A percentile compares a stretch with the other conserved stretches of the same genome.
These are phyloP conservation scores for Populus hybrid DNA, from an alignment of 441 rosid species.

Conservation along the genomic window DNA sequence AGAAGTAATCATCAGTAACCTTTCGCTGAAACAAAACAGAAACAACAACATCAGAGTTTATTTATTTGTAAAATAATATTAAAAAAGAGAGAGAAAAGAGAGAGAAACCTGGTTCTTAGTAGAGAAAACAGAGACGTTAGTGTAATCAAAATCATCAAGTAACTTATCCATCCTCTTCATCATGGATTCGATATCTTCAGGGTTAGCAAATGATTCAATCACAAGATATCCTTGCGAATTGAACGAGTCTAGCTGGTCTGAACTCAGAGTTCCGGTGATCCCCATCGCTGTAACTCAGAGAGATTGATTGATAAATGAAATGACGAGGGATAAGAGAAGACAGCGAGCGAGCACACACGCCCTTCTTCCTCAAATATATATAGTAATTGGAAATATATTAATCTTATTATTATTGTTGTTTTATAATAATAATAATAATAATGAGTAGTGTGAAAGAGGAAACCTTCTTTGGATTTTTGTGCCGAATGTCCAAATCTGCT, in stretches of 20 bases:
- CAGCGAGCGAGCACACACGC: neutral
- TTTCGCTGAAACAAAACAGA: constrained; percentile 32
- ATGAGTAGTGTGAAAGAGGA: neutral
- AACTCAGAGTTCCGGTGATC: constrained; percentile 43
- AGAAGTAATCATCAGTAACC: constrained; percentile 73
- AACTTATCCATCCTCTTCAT: constrained; percentile 66
- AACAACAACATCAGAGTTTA: neutral
- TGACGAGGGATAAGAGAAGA: neutral
- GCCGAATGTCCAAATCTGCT: neutral
- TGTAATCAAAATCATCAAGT: constrained; percentile 57
- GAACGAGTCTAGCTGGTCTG: constrained; percentile 64
- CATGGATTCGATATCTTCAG: constrained; percentile 53
- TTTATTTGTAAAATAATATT: neutral
- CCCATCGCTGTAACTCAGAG: constrained; percentile 40
- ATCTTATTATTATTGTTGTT: too few relatives aligned
- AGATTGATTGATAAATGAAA: neutral
- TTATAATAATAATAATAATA: too few relatives aligned
- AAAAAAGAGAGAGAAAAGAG: neutral
- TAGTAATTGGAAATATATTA: neutral
- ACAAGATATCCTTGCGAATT: constrained; percentile 77
- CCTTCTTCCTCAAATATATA: neutral
- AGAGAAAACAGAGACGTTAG: constrained; percentile 74
- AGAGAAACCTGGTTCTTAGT: constrained; percentile 69
- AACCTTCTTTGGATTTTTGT: neutral
- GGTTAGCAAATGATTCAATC: constrained; percentile 65